Evolutionary conservation across 257 asterid genomes (phyloP), one percentile per base, ranked within the genome.

Genomic region (Sherardia arvensis): DNA sequence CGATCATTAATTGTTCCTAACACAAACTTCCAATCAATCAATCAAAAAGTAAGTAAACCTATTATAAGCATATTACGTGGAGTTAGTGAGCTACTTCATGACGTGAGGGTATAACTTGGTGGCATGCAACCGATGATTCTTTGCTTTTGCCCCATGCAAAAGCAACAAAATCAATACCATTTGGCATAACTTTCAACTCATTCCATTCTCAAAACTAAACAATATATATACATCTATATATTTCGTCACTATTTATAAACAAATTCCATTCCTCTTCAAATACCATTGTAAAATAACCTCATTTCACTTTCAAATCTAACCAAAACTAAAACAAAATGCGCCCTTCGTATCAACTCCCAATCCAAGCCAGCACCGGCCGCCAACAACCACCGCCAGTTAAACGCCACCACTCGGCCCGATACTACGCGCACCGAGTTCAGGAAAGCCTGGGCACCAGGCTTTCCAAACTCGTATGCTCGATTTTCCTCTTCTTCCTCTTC

Each of bases 401-500:
- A 59, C 87, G 93, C 4, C 96, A 82, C 78, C 88, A 75, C 79
- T 72, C 95, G 10, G 91, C 88, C 69, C 87, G 76, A 21, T 83
- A 93, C 85, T 85, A 82, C 68, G 96, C 82, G 43, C 95, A 85
- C 82, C 81, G 89, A 21, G 95, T 90, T 8, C 83, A 79, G 33
- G 99, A 93, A 48, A 87, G 90, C 70, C 80, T 93, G 53, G 76
- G 95, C 62, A 81, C 95, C 15, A 45, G 88, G 65, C 69, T 93
- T 57, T 90, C 95, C 0, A 93, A 93, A 65, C 79, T 93, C 4
- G 62, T 90, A 0, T 93, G 99, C 60, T 57, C 97, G 62, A 59
- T 90, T 18, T 74, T 90, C 28, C 40, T 93, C 34, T 66, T 76
- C 59, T 77, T 87, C 17, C 88, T 93, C 25, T 80, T 83, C 53